These are phyloP conservation scores for Aaosphaeria pasadenensis DNA, from an alignment of 2,329 filamentous ascomycete species.

Conservation along the genomic window DNA sequence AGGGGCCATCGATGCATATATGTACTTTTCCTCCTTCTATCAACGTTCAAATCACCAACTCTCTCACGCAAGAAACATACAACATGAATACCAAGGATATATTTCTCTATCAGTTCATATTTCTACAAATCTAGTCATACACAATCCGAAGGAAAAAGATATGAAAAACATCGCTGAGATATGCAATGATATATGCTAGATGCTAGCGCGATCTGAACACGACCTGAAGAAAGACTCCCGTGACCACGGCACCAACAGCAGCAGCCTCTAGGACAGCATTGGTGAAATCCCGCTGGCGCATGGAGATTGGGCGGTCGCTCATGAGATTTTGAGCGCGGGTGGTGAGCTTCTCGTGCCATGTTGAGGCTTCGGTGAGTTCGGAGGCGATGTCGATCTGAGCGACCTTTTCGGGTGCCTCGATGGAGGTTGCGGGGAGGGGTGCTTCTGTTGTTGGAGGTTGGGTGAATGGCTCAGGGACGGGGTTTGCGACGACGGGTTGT, in stretches of 20 bases:
- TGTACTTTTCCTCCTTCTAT: too few relatives aligned
- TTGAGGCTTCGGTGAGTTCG: not conserved
- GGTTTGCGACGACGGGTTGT: not conserved
- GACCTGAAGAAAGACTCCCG: slow-evolving; percentile 22
- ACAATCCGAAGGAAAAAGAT: too few relatives aligned
- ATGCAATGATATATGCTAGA: not conserved
- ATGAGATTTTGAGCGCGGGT: slow-evolving; percentile 34
- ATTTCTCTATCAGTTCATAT: too few relatives aligned
- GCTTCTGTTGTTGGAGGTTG: not conserved
- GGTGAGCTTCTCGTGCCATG: slow-evolving; percentile 20
- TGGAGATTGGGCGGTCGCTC: slow-evolving; percentile 43
- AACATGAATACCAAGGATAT: too few relatives aligned
- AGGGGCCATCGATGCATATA: too few relatives aligned
- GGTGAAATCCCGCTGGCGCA: slow-evolving; percentile 46
- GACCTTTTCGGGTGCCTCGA: not conserved
- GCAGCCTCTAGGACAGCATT: slow-evolving; percentile 44
- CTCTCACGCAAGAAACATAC: too few relatives aligned
- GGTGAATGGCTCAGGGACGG: not conserved
- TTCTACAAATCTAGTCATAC: too few relatives aligned
- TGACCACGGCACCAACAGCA: slow-evolving; percentile 39
- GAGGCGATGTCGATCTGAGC: not conserved
- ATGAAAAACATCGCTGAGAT: too few relatives aligned
- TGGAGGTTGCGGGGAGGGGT: not conserved
- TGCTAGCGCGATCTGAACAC: not conserved
- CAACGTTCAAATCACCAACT: too few relatives aligned